Percentiles rank a stretch among this genome's conserved stretches.
Evolutionary conservation across 2,329 filamentous ascomycete species (phyloP).

Genomic region (Ascocoryne sarcoides): DNA sequence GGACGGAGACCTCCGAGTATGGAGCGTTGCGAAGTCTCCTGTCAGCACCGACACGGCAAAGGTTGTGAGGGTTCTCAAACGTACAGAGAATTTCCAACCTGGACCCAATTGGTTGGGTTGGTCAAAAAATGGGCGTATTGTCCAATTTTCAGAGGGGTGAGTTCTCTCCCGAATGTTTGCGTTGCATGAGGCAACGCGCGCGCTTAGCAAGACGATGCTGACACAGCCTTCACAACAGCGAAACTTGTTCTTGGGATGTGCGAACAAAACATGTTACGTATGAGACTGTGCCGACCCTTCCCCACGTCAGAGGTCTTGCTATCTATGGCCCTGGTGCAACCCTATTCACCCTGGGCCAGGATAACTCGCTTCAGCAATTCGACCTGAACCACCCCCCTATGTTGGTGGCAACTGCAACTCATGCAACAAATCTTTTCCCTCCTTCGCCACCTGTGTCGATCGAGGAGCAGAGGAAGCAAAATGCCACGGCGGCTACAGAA

Average conservation of each 20-base stretch:
- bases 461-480: conserved; percentile 53
- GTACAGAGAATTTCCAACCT: conserved; percentile 61
- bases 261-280: conserved; percentile 94
- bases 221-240: conserved; percentile 41
- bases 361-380: conserved; percentile 89
- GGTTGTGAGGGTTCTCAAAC: conserved; percentile 78
- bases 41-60: conserved; percentile 68
- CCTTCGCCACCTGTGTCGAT: conserved; percentile 77
- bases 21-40: conserved; percentile 84
- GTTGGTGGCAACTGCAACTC: conserved; percentile 81
- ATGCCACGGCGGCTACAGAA: conserved; percentile 12
- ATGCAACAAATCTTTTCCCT: conserved; percentile 68
- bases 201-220: conserved; percentile 36
- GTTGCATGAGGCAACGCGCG: conserved; percentile 34
- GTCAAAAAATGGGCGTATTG: conserved; percentile 95
- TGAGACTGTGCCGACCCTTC: conserved; percentile 77
- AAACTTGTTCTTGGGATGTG: conserved; percentile 94
- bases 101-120: conserved; percentile 95
- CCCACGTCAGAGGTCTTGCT: conserved; percentile 72
- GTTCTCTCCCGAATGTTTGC: conserved; percentile 31
- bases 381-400: conserved; percentile 75
- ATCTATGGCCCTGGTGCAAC: conserved; percentile 86
- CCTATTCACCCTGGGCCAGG: conserved; percentile 81
- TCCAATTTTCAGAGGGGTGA: conserved; percentile 86
- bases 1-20: conserved; percentile 87